phyloP scores from a whole-genome alignment of 371 early-diverging fungal species.

The Capillidium rhysosporum region DNA sequence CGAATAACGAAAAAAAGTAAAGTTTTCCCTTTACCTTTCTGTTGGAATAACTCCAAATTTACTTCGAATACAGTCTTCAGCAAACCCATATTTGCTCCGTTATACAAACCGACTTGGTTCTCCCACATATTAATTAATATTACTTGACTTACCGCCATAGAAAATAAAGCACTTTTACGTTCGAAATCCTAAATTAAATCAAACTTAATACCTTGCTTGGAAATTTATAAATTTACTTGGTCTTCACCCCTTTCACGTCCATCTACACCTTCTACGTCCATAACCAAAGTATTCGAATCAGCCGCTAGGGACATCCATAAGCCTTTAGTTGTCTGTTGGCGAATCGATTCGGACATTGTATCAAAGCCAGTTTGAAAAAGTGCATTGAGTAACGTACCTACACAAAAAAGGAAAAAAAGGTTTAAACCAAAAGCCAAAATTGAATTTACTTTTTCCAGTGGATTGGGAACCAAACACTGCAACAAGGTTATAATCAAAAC shows the following conservation, averaged over 20 bases:
- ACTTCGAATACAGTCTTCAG: conserved; percentile 96
- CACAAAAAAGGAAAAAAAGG: background rate
- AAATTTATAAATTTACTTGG: conserved; percentile 27
- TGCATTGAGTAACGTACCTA: conserved; percentile 84
- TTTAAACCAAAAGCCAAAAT: conserved; percentile 5
- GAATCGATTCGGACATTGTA: conserved; percentile 70
- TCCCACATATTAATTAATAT: conserved; percentile 96
- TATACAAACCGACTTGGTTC: conserved; percentile 90
- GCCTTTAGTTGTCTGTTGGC: conserved; percentile 89
- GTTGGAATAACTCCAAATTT: conserved; percentile 87
- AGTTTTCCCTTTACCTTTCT: conserved; percentile 56
- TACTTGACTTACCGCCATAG: conserved; percentile 87
- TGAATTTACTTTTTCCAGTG: conserved; percentile 97
- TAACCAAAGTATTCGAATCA: conserved; percentile 64
- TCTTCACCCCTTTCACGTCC: conserved; percentile 97
- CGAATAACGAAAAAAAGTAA: conserved; percentile 87
- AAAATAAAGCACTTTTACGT: conserved; percentile 90
- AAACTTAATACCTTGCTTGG: background rate
- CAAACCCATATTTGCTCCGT: conserved; percentile 98
- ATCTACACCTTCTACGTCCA: conserved; percentile 98
- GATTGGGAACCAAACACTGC: conserved; percentile 97
- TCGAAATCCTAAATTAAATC: conserved; percentile 69
- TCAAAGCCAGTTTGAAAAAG: conserved; percentile 87
- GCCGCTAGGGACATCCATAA: conserved; percentile 86
- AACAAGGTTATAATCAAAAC: conserved; percentile 88